A percentile compares a stretch with the other conserved stretches of the same genome.
Evolutionary conservation across 2,329 filamentous ascomycete genomes (phyloP).

Genomic region (Penicillium sp.): DNA sequence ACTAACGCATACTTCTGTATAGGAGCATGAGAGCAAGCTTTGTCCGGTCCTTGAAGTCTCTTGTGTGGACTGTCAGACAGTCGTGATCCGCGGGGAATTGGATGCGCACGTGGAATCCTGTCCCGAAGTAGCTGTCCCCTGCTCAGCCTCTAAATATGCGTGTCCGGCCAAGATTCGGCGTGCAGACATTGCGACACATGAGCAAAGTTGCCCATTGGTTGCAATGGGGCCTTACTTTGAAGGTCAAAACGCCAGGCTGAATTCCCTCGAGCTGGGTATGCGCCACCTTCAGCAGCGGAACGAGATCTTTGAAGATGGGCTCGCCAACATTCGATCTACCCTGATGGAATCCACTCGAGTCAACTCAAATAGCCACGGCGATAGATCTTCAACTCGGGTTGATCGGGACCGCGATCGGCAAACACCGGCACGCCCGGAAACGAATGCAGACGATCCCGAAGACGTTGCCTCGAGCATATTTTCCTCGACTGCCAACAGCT

Average conservation of each 20-base stretch:
- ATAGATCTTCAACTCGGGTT: constrained; percentile 12
- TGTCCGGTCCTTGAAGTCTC: constrained; percentile 39
- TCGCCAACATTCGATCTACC: constrained; percentile 44
- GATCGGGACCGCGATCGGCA: constrained; percentile 17
- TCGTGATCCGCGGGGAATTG: constrained; percentile 34
- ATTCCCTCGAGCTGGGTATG: constrained; percentile 47
- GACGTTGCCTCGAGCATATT: constrained; percentile 28
- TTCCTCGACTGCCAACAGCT: constrained; percentile 51
- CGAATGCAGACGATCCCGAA: constrained; percentile 13
- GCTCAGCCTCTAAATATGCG: constrained; percentile 45
- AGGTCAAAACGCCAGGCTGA: constrained; percentile 44
- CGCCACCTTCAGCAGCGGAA: constrained; percentile 49
- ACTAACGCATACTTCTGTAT: constrained; percentile 2
- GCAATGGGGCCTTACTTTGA: constrained; percentile 48
- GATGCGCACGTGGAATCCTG: constrained; percentile 41
- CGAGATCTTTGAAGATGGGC: constrained; percentile 49
- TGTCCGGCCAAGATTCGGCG: constrained; percentile 42
- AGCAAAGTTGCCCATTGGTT: constrained; percentile 53
- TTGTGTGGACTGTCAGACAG: constrained; percentile 40
- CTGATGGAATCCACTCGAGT: constrained; percentile 35
- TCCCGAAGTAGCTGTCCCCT: constrained; percentile 37
- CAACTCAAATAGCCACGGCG: not conserved
- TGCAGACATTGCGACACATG: constrained; percentile 44
- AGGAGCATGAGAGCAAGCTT: constrained; percentile 40
- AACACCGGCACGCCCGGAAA: constrained; percentile 2